Evolutionary conservation across 129 eudicot genomes (phyloP).

Genomic region (Ambrosia trifida): DNA sequence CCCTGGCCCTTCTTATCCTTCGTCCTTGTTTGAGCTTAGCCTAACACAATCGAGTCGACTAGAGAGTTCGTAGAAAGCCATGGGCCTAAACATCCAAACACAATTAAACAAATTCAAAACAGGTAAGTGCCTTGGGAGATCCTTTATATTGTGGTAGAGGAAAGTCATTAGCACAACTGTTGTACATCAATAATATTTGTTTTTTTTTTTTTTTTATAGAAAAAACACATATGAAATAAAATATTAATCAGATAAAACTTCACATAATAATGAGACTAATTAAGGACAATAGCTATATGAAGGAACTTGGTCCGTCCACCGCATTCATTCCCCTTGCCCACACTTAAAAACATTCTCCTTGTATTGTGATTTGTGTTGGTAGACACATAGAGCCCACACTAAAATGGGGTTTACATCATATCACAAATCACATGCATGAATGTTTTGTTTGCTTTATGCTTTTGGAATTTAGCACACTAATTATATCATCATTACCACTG

Average conservation of each 20-base stretch:
- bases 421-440: constrained; percentile 27
- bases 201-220: too few relatives aligned
- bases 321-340: constrained; percentile 37
- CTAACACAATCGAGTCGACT: neutral
- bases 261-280: neutral
- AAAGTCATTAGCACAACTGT: neutral
- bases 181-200: too few relatives aligned
- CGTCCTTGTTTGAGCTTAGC: neutral
- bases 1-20: too few relatives aligned
- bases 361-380: constrained; percentile 31
- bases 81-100: neutral
- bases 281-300: constrained; percentile 11
- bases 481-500: neutral
- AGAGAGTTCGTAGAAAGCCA: neutral
- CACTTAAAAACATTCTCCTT: constrained; percentile 33
- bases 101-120: neutral
- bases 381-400: constrained; percentile 15
- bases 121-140: neutral
- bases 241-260: neutral
- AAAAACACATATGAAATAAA: neutral
- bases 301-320: constrained; percentile 29
- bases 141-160: neutral
- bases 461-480: constrained; percentile 26
- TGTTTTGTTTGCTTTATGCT: constrained; percentile 3
- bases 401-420: constrained; percentile 18